phyloP scores from a whole-genome alignment of 2,329 filamentous ascomycete species.

The Drechslerella dactyloides region DNA sequence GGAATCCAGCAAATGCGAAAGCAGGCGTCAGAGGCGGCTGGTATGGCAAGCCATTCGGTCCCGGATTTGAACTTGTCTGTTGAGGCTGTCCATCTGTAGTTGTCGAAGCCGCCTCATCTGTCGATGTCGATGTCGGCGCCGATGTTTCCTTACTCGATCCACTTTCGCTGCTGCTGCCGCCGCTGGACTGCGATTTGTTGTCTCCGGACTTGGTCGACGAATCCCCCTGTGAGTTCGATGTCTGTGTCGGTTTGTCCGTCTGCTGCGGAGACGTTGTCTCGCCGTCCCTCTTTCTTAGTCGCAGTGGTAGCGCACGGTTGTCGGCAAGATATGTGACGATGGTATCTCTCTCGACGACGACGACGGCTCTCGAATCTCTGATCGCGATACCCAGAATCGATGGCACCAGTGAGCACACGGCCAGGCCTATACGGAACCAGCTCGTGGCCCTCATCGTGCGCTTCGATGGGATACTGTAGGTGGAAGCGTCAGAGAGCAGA shows the following conservation, averaged over 20 bases:
- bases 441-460: conserved; percentile 42
- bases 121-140: conserved; percentile 18
- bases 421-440: conserved; percentile 41
- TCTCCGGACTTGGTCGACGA: no score
- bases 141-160: not conserved
- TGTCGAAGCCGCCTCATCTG: conserved; percentile 6
- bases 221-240: conserved; percentile 5
- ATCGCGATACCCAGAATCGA: conserved; percentile 42
- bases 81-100: not conserved
- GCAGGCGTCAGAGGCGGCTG: conserved; percentile 78
- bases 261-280: conserved; percentile 7
- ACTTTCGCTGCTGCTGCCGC: not conserved
- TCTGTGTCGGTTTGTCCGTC: conserved; percentile 10
- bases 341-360: conserved; percentile 33
- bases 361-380: conserved; percentile 28
- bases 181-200: conserved; percentile 4
- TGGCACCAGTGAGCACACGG: conserved; percentile 35
- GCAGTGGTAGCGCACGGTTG: conserved; percentile 20
- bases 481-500: conserved; percentile 3
- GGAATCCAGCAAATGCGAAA: conserved; percentile 76
- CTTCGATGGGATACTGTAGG: conserved; percentile 15
- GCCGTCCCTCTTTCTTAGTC: conserved; percentile 18
- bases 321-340: conserved; percentile 45
- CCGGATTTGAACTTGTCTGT: conserved; percentile 20
- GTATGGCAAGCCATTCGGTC: conserved; percentile 67